Evolutionary conservation across 306 rosid genomes (phyloP).

Genomic region (Herpetospermum pedunculosum): DNA sequence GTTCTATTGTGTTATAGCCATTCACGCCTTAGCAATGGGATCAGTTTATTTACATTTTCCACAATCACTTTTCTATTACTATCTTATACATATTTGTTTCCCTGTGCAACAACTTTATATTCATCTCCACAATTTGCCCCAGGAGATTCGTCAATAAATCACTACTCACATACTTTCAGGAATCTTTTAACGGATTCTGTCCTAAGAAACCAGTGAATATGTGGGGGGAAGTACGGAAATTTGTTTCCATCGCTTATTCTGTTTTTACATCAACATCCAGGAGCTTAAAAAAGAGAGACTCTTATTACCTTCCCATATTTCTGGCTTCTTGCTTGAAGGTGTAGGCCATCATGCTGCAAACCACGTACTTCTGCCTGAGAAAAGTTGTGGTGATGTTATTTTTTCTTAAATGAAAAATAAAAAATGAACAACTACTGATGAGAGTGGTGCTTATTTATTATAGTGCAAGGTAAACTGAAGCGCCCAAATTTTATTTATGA

Average conservation of each 20-base stretch:
- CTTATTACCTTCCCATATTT: slow-evolving; percentile 76
- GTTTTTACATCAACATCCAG: not conserved
- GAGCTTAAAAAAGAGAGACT: not conserved
- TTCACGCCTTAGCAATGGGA: not conserved
- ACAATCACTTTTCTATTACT: not conserved
- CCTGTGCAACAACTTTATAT: not conserved
- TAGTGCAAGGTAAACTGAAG: not conserved
- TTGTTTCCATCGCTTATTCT: not conserved
- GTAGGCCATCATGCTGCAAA: slow-evolving; percentile 74
- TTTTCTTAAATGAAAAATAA: not conserved
- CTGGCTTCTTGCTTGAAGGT: slow-evolving; percentile 95
- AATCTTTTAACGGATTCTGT: not conserved
- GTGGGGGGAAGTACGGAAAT: not conserved
- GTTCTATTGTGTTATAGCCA: not conserved
- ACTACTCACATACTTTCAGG: not conserved
- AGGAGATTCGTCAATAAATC: not conserved
- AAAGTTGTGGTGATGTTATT: not conserved
- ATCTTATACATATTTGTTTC: not conserved
- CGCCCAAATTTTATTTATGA: not conserved
- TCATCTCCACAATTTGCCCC: not conserved
- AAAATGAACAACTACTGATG: not conserved
- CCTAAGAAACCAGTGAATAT: not conserved
- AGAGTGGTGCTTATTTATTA: not conserved
- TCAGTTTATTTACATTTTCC: not conserved
- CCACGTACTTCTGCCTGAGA: slow-evolving; percentile 88